Percentiles rank a stretch among this genome's conserved stretches.
phyloP scores from a whole-genome alignment of 768 basidiomycete species.

The Suillus decipiens region DNA sequence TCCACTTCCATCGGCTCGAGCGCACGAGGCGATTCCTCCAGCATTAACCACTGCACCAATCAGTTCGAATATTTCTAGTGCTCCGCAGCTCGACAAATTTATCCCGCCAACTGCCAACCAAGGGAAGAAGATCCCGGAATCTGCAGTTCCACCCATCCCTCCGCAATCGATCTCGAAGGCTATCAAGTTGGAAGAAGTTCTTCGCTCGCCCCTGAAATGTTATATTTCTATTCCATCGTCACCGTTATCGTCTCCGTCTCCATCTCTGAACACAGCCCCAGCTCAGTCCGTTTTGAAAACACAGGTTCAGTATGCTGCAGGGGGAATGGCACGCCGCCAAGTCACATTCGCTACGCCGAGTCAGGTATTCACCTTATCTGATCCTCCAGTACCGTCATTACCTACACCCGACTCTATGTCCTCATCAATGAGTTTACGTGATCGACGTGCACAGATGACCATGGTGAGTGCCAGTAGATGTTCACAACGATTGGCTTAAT shows the following conservation, averaged over 20 bases:
- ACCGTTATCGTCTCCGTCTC: constrained; percentile 18
- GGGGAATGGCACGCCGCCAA: neutral
- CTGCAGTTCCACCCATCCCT: no score
- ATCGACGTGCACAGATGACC: constrained; percentile 32
- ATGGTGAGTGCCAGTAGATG: constrained; percentile 20
- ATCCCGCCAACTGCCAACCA: neutral
- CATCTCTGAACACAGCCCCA: neutral
- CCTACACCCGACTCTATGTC: constrained; percentile 16
- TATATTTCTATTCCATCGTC: constrained; percentile 20
- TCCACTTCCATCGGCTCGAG: neutral
- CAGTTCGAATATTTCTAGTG: neutral
- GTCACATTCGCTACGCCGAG: neutral
- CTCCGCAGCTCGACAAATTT: neutral
- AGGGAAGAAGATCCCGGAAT: neutral
- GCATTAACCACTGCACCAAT: neutral
- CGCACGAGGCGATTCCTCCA: neutral
- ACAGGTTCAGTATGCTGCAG: neutral
- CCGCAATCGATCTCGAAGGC: constrained; percentile 9
- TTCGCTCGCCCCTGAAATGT: constrained; percentile 8
- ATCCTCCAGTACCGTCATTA: neutral
- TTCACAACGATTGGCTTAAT: neutral
- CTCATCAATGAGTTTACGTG: constrained; percentile 33
- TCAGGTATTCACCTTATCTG: neutral
- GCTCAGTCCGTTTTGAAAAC: neutral
- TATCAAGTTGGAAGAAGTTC: constrained; percentile 23